Evolutionary conservation across 768 basidiomycete species (phyloP), one percentile per base, ranked within the genome.

Genomic region (Pleurotus salmoneostramineus): DNA sequence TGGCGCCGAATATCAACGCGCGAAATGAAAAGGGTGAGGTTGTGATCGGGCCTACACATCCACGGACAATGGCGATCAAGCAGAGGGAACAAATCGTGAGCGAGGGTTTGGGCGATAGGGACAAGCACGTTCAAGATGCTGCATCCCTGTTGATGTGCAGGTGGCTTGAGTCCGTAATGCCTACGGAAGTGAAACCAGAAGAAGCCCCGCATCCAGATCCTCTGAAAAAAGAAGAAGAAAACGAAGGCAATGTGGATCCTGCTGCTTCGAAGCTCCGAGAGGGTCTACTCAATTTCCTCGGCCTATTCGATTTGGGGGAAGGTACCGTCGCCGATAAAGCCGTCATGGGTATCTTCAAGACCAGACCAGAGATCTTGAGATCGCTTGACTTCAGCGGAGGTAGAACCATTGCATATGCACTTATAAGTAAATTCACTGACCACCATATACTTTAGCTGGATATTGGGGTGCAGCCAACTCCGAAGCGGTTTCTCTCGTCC

Each of bases 61-160:
- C 88, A 0, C 76, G 81, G 2, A 77, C 76, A 3, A 74, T 98
- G 40, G 82, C 80, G 1, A 84, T 91, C 31, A 72, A 80, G 0
- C 91, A 95, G 64, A 77, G 95, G 8, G 90, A 93, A 64, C 74
- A 82, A 21, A 82, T 96, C 48, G 83, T 96, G 2, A 80, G 82
- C 15, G 85, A 90, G 65, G 96, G 96, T 1, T 76, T 98, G 2
- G 87, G 91, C 0, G 96, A 98, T 71, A 83, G 96, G 31, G 93
- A 97, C 58, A 74, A 79, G 0, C 68, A 72, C 1, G 93, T 98
- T 2, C 79, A 86, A 33, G 72, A 79, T 14, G 92, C 91, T 0
- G 88, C 94, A 0, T 85, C 80, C 1, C 79, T 79, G 1, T 80
- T 97, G 47, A 71, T 98, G 12, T 83, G 79, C 0, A 76, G 73